Evolutionary conservation across 169 alveolate genomes (phyloP).

Genomic region (Eimeria falciformis): DNA sequence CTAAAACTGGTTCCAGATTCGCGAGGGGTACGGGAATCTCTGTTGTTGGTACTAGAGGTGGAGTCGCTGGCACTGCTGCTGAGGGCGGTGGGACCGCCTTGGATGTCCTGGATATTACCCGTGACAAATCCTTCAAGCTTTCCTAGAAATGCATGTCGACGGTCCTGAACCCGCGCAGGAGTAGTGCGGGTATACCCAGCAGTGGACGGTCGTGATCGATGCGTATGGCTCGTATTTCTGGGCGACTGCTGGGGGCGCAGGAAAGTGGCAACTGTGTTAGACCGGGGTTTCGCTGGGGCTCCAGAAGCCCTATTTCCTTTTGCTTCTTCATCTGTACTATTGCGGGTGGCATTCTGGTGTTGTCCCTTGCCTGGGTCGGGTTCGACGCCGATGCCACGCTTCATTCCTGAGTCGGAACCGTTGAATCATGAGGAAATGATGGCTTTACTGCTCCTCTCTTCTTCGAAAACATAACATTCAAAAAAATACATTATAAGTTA

Average conservation of each 20-base stretch:
- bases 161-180: neutral
- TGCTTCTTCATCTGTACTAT: neutral
- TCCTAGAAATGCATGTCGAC: slow-evolving; percentile 36
- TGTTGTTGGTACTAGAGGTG: neutral
- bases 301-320: neutral
- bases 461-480: neutral
- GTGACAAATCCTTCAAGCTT: neutral
- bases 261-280: slow-evolving; percentile 64
- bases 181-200: neutral
- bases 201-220: slow-evolving; percentile 26
- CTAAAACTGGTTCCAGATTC: slow-evolving; percentile 3
- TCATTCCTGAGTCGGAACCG: slow-evolving; percentile 33
- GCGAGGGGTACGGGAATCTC: slow-evolving; percentile 6
- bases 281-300: neutral
- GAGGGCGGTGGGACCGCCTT: neutral
- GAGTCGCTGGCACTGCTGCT: neutral
- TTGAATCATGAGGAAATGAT: neutral
- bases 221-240: neutral
- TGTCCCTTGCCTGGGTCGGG: slow-evolving; percentile 30
- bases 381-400: slow-evolving; percentile 61
- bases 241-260: slow-evolving; percentile 18
- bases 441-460: neutral
- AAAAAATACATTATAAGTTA: too few species aligned
- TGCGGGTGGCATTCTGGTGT: neutral
- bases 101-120: neutral